These are phyloP conservation scores for Conticribra weissflogii DNA, from an alignment of 108 stramenopile species.

Conservation along the genomic window DNA sequence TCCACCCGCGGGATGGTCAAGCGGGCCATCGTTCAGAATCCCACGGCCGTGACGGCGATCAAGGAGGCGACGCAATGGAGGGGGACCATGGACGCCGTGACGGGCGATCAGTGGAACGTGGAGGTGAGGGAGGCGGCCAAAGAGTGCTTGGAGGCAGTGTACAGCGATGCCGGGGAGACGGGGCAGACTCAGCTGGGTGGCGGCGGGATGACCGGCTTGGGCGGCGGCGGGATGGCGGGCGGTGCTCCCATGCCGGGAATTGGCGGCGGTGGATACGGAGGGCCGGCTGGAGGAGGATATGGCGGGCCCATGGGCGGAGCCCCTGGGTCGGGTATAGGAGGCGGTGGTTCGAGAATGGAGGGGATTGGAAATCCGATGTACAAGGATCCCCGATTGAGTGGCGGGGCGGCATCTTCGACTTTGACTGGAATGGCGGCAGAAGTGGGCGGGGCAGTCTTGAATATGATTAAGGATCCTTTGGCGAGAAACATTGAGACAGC, in stretches of 20 bases:
- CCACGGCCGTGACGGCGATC: constrained; percentile 65
- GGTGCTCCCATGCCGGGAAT: constrained; percentile 12
- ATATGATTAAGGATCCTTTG: constrained; percentile 90
- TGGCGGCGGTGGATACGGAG: constrained; percentile 24
- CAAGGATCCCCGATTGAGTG: constrained; percentile 72
- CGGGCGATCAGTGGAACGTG: constrained; percentile 93
- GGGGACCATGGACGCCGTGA: constrained; percentile 93
- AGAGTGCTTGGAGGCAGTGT: constrained; percentile 94
- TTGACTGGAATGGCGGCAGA: constrained; percentile 50
- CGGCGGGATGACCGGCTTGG: constrained; percentile 10
- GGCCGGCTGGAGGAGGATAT: constrained; percentile 30
- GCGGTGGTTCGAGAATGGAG: constrained; percentile 64
- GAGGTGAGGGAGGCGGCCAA: constrained; percentile 92
- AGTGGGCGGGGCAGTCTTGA: constrained; percentile 71
- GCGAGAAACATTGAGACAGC: constrained; percentile 54
- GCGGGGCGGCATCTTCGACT: constrained; percentile 3
- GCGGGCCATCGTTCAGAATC: constrained; percentile 85
- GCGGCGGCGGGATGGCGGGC: constrained; percentile 29
- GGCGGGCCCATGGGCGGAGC: constrained; percentile 47
- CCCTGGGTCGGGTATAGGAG: constrained; percentile 21
- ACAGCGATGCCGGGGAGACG: constrained; percentile 65
- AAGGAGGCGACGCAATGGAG: constrained; percentile 89
- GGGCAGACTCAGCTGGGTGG: neutral
- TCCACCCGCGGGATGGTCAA: constrained; percentile 82
- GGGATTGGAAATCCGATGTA: constrained; percentile 94